These are phyloP conservation scores for Rhizopus delemar DNA, from an alignment of 371 early-diverging fungal genomes.

Conservation along the genomic window DNA sequence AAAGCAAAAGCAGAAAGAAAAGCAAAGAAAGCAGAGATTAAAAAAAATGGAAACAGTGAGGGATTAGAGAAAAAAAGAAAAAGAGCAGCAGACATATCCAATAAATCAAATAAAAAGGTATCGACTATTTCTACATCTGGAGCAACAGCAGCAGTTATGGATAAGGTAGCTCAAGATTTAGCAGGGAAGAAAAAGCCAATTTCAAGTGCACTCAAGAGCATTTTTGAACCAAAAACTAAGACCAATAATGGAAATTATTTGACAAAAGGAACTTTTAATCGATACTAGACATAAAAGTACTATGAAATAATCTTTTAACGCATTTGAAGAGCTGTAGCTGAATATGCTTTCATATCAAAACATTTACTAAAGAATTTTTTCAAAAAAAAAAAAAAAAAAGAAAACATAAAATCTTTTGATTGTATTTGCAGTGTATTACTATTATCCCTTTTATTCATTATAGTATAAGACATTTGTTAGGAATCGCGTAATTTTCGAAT, in stretches of 20 bases:
- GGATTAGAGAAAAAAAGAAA: conserved; percentile 18
- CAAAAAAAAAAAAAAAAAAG: no score
- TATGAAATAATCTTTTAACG: no score
- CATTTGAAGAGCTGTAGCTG: no score
- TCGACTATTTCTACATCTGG: conserved; percentile 29
- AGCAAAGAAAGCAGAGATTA: conserved; percentile 46
- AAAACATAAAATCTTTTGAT: no score
- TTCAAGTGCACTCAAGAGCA: conserved; percentile 59
- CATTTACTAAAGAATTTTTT: no score
- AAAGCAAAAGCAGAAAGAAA: conserved; percentile 63
- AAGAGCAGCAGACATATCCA: conserved; percentile 29
- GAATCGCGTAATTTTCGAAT: conserved; percentile 26
- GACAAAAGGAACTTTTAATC: conserved; percentile 71
- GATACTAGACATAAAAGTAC: conserved; percentile 42
- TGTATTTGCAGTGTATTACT: neutral
- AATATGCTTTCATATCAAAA: no score
- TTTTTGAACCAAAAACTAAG: conserved; percentile 50
- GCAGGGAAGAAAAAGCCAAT: conserved; percentile 45
- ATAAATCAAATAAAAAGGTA: conserved; percentile 22
- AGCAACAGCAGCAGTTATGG: conserved; percentile 54
- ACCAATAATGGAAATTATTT: conserved; percentile 59
- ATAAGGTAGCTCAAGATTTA: conserved; percentile 59
- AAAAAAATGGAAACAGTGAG: conserved; percentile 20
- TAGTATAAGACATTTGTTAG: neutral
- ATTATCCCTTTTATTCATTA: neutral